Evolutionary conservation across 1,284 basidiomycete genomes (phyloP).

Genomic region (Apiotrichum sp.): DNA sequence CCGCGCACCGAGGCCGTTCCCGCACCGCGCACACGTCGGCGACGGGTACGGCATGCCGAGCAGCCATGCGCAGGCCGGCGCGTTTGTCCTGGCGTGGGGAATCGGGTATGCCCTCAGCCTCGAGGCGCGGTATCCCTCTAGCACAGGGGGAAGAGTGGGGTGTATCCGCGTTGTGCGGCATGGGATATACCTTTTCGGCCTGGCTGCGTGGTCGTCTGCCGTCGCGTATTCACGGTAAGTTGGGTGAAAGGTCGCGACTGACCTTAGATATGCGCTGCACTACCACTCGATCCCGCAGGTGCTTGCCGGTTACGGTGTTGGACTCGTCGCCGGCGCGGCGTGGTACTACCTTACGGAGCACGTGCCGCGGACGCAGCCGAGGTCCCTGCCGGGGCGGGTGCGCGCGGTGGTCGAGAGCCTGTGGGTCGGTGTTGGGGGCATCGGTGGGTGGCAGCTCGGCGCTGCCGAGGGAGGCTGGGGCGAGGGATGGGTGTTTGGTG

Average conservation of each 20-base stretch:
- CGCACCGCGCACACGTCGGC: constrained; percentile 23
- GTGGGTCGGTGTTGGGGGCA: constrained; percentile 36
- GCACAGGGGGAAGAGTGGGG: background rate
- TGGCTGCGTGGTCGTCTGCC: constrained; percentile 35
- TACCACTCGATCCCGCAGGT: constrained; percentile 43
- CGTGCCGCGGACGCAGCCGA: constrained; percentile 25
- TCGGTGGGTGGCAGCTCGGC: constrained; percentile 37
- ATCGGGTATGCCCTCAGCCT: constrained; percentile 28
- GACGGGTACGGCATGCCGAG: constrained; percentile 46
- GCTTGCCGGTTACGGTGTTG: constrained; percentile 32
- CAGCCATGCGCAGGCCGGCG: constrained; percentile 43
- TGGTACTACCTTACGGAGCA: constrained; percentile 36
- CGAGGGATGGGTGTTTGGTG: constrained; percentile 28
- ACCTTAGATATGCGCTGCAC: constrained; percentile 34
- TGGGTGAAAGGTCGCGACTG: background rate
- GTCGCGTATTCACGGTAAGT: constrained; percentile 43
- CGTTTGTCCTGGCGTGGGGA: constrained; percentile 39
- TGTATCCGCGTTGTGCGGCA: constrained; percentile 12
- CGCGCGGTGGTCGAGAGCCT: constrained; percentile 21
- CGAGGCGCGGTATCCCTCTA: constrained; percentile 6
- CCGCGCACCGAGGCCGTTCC: constrained; percentile 19
- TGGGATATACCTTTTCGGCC: constrained; percentile 31
- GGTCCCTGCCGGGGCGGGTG: constrained; percentile 18
- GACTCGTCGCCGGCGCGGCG: constrained; percentile 22
- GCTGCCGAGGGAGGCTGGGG: constrained; percentile 37